Evolutionary conservation across 768 basidiomycete genomes (phyloP).

Genomic region (Russula ochroleuca): DNA sequence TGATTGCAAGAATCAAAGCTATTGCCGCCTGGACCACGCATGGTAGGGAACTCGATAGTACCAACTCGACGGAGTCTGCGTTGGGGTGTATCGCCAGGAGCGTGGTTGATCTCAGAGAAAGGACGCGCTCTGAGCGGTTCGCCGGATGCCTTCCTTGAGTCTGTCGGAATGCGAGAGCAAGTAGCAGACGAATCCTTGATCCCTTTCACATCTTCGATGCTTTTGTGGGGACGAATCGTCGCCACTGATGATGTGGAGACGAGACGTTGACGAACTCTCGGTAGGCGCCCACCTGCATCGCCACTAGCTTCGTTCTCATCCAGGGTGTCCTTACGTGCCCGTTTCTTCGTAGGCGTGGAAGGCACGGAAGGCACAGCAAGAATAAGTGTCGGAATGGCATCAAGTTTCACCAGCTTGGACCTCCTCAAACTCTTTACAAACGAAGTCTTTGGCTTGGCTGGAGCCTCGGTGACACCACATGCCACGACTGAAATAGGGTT

Average conservation of each 20-base stretch:
- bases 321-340: constrained; percentile 23
- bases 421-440: constrained; percentile 14
- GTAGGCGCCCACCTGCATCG: constrained; percentile 16
- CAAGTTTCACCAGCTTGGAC: constrained; percentile 16
- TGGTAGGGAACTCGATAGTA: constrained; percentile 21
- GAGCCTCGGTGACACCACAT: not conserved
- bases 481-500: constrained; percentile 15
- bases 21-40: constrained; percentile 1
- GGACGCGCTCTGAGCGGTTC: constrained; percentile 18
- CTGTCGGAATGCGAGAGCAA: constrained; percentile 2
- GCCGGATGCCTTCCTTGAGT: constrained; percentile 9
- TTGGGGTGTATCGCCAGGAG: constrained; percentile 10
- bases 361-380: constrained; percentile 13
- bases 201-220: constrained; percentile 8
- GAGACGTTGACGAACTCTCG: constrained; percentile 27
- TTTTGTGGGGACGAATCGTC: constrained; percentile 23
- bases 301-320: constrained; percentile 25
- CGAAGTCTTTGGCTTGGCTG: not conserved
- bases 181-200: constrained; percentile 4
- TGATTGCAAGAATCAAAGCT: not conserved
- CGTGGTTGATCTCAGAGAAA: constrained; percentile 24
- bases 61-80: constrained; percentile 27
- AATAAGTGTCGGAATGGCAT: constrained; percentile 7
- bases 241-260: constrained; percentile 26
- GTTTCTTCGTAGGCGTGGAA: constrained; percentile 21